These are phyloP conservation scores for Exsudoporus frostii DNA, from an alignment of 768 basidiomycete species.

Conservation along the genomic window DNA sequence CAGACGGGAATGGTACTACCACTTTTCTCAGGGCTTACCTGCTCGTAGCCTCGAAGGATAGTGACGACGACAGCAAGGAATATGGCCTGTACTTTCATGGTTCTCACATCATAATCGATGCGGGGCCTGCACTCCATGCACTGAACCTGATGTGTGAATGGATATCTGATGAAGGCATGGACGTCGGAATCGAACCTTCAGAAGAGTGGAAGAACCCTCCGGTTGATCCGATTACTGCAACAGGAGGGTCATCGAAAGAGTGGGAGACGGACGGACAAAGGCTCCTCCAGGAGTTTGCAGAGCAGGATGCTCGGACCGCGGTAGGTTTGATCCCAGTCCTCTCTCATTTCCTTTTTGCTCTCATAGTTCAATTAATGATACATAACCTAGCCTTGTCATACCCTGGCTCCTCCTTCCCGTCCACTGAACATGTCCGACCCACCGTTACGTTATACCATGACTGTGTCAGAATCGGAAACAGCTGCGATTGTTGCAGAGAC, in stretches of 20 bases:
- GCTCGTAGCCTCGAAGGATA: slow-evolving; percentile 6
- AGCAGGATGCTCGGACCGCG: background rate
- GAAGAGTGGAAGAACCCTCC: slow-evolving; percentile 29
- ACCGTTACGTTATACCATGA: background rate
- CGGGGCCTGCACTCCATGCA: slow-evolving; percentile 18
- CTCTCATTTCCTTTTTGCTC: too few species aligned
- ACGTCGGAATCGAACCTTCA: slow-evolving; percentile 4
- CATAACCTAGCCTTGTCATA: slow-evolving; percentile 4
- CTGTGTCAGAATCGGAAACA: slow-evolving; percentile 4
- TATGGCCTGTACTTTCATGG: slow-evolving; percentile 25
- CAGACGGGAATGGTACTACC: background rate
- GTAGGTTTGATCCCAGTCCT: slow-evolving; percentile 5
- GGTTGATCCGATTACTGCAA: slow-evolving; percentile 24
- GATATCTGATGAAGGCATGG: slow-evolving; percentile 16
- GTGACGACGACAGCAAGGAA: background rate
- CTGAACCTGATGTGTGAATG: slow-evolving; percentile 24
- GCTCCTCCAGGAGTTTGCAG: slow-evolving; percentile 13
- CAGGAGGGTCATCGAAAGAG: slow-evolving; percentile 15
- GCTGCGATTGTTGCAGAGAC: slow-evolving; percentile 8
- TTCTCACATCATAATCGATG: slow-evolving; percentile 22
- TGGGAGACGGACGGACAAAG: slow-evolving; percentile 15
- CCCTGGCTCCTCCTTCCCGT: slow-evolving; percentile 5
- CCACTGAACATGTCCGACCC: slow-evolving; percentile 9
- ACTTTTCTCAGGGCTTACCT: slow-evolving; percentile 10
- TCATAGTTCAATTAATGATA: background rate